Conservation (phyloP, 345 rosid genomes). For the Eucalyptus tenuipes region DNA sequence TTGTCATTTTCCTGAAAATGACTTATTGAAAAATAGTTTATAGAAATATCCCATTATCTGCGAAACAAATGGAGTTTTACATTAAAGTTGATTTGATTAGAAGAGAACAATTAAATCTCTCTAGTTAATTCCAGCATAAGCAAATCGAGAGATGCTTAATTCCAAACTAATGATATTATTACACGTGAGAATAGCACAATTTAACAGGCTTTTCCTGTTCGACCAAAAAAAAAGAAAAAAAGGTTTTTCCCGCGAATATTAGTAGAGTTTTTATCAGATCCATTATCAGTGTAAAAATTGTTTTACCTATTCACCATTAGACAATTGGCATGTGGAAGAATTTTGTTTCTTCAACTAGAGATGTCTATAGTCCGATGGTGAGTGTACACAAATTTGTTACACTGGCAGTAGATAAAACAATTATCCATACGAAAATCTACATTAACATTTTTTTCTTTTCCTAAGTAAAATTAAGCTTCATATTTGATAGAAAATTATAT, state of each 20-base stretch:
- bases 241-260: not conserved
- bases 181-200: too few relatives aligned
- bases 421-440: not conserved
- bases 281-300: not conserved
- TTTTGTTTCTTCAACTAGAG: too few relatives aligned
- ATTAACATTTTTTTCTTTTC: too few relatives aligned
- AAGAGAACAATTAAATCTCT: not conserved
- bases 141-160: not conserved
- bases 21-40: too few relatives aligned
- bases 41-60: rapidly evolving
- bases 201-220: too few relatives aligned
- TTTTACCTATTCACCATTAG: too few relatives aligned
- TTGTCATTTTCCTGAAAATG: too few relatives aligned
- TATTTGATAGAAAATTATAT: too few relatives aligned
- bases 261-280: too few relatives aligned
- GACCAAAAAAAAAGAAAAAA: too few relatives aligned
- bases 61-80: not conserved
- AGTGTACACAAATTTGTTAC: not conserved
- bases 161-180: not conserved
- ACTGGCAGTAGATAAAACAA: not conserved
- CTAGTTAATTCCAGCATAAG: not conserved
- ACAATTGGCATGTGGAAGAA: too few relatives aligned
- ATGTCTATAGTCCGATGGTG: not conserved
- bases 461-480: too few relatives aligned
- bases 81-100: not conserved